Conservation (phyloP, 192 early-diverging fungal species). For the Powellomyces hirtus region DNA sequence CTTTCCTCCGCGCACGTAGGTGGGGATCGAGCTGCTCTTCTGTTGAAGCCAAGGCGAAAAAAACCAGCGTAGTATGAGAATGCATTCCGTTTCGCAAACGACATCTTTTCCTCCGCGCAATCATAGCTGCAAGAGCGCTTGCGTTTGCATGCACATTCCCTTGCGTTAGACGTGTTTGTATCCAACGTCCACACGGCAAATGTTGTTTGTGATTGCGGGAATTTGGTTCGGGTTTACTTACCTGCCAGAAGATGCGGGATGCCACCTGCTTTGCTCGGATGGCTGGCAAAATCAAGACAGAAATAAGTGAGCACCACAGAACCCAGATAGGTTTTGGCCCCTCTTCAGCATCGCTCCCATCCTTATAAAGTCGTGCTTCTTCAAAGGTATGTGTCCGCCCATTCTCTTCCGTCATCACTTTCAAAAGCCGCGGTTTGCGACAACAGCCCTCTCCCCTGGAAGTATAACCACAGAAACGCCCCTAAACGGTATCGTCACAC, state of each 20-base stretch:
- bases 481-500: background rate
- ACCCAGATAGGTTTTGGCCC: background rate
- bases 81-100: background rate
- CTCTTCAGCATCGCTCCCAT: background rate
- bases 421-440: background rate
- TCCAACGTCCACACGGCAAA: background rate
- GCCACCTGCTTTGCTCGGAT: conserved; percentile 8
- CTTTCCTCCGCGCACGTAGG: conserved; percentile 26
- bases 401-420: background rate
- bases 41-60: background rate
- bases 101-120: background rate
- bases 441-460: background rate
- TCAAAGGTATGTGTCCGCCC: background rate
- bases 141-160: background rate
- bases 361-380: too few relatives aligned
- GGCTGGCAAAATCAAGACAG: background rate
- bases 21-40: conserved; percentile 18
- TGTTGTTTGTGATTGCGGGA: background rate
- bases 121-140: background rate
- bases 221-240: background rate
- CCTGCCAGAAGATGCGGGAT: conserved; percentile 24
- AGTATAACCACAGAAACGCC: too few relatives aligned
- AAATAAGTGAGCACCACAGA: background rate
- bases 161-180: background rate
- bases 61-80: background rate